Evolutionary conservation across 1,284 basidiomycete genomes (phyloP), one percentile per base, ranked within the genome.

Genomic region (Thelephora terrestris): DNA sequence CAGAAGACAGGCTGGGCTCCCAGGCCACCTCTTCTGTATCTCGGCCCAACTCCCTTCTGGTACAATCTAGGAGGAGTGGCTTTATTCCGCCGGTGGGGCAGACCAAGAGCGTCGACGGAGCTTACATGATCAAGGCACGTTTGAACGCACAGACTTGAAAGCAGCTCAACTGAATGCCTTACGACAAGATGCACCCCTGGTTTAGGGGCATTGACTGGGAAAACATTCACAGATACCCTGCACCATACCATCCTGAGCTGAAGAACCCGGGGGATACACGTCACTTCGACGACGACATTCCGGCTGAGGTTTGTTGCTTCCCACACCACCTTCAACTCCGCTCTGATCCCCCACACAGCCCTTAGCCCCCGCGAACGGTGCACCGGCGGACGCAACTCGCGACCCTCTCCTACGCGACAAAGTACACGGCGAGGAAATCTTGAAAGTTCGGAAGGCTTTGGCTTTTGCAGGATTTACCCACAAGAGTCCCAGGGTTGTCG

Each of bases 271-370:
- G 85, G 58, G 91, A 96, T 65, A 95, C 91, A 23, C 74, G 78
- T 54, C 91, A 95, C 64, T 94, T 95, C 57, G 91, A 94, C 66
- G 81, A 89, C 50, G 91, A 94, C 64, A 97, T 97, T 54, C 90
- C 91, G 27, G 70, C 86, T 43, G 89, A 93, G 78, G 89, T 89
- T 66, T 64, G 82, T 62, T 17, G n/a, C 44, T 18, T 25, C 12
- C 46, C 45, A 24, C 14, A 40, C 35, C 32, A 27, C 14, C 7
- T 23, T 20, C 17, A 29, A 18, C 17, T 24, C 24, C 32, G 42
- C 49, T 39, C 29, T 44, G 42, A 52, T 47, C 46, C 29, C 43
- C 52, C 48, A n/a, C 46, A 37, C 69, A 93, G 83, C 90, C 91
- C 48, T 78, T 96, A 32, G 85, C 89, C 43, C 87, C 91, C 52